phyloP scores from a whole-genome alignment of 176 grass and related monocot species.

The Hordeum marinum region DNA sequence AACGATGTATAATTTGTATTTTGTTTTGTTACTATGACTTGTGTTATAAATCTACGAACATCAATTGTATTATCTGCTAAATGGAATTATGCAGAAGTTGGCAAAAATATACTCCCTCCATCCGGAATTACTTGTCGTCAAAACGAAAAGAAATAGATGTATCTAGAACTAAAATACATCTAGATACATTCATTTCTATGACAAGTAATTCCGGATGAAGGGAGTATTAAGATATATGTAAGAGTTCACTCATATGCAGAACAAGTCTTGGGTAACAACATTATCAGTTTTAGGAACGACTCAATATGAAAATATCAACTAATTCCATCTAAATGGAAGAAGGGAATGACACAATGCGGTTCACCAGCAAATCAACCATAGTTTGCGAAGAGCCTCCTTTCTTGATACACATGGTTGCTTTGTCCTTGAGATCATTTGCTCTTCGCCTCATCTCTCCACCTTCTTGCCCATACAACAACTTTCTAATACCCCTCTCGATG shows the following conservation, averaged over 20 bases:
- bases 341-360: slow-evolving; percentile 2
- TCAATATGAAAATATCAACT: not conserved
- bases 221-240: not conserved
- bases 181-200: no score
- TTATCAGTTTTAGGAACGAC: not conserved
- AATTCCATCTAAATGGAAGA: not conserved
- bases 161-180: no score
- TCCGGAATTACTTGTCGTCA: no score
- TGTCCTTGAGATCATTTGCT: not conserved
- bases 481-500: not conserved
- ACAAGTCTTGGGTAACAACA: not conserved
- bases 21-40: no score
- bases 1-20: no score
- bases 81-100: not conserved
- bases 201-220: no score
- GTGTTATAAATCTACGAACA: not conserved
- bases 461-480: not conserved
- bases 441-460: not conserved
- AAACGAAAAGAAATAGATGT: no score
- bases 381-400: not conserved
- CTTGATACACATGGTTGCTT: not conserved
- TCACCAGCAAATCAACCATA: not conserved
- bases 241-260: not conserved
- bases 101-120: no score
- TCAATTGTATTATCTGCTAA: not conserved